phyloP scores from a whole-genome alignment of 164 flowering plant genomes.

The Vitis vinifera region ASM3070453v1 NC_081812.1:17348001-17348500 shows the following conservation, averaged over 20 bases:
- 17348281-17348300: slow-evolving; percentile 22
- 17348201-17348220: slow-evolving; percentile 17
- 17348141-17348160: slow-evolving; percentile 1
- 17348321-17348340: slow-evolving; percentile 26
- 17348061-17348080: slow-evolving; percentile 10
- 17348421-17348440: slow-evolving; percentile 8
- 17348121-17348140: slow-evolving; percentile 17
- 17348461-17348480: background rate
- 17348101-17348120: slow-evolving; percentile 11
- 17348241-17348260: slow-evolving; percentile 15
- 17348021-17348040: background rate
- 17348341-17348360: slow-evolving; percentile 19
- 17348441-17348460: background rate
- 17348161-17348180: background rate
- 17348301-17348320: background rate
- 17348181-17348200: slow-evolving; percentile 14
- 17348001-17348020: slow-evolving; percentile 15
- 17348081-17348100: background rate
- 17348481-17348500: background rate
- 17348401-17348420: slow-evolving; percentile 16
- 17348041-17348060: slow-evolving; percentile 21
- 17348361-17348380: slow-evolving; percentile 16
- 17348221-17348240: slow-evolving; percentile 6
- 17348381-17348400: slow-evolving; percentile 4
- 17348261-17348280: slow-evolving; percentile 21